These are phyloP conservation scores for Podospora anserina DNA, from an alignment of 495 filamentous ascomycete species.

Conservation along the genomic window DNA sequence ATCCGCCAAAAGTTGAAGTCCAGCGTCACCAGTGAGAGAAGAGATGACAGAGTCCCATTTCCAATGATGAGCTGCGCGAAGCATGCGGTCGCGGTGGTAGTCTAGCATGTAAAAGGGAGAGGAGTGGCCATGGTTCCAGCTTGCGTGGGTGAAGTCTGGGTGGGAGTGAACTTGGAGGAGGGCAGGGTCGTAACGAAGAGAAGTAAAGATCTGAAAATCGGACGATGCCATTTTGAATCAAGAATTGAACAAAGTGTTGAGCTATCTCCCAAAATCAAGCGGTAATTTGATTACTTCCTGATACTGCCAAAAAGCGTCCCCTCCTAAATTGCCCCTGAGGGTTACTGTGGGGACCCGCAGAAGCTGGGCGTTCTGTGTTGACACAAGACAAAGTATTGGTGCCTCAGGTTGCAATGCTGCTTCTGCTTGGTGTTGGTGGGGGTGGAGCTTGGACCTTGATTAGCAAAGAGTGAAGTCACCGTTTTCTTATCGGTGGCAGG, in stretches of 20 bases:
- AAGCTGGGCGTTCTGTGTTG: not conserved
- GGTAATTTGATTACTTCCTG: too few relatives aligned
- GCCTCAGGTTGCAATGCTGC: not conserved
- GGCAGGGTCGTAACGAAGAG: conserved; percentile 70
- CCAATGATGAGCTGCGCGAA: conserved; percentile 69
- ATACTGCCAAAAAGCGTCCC: too few relatives aligned
- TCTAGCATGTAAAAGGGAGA: conserved; percentile 81
- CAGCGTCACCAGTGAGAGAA: conserved; percentile 42
- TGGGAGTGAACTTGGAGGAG: conserved; percentile 45
- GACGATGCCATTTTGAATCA: not conserved
- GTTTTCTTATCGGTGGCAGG: not conserved
- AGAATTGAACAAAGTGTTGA: not conserved
- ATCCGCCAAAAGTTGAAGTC: conserved; percentile 35
- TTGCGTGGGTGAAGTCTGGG: conserved; percentile 30
- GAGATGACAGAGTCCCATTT: conserved; percentile 51
- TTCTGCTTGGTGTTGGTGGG: not conserved
- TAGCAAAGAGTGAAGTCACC: conserved; percentile 1
- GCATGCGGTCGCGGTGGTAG: conserved; percentile 76
- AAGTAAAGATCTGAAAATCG: conserved; percentile 63
- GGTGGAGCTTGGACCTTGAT: not conserved
- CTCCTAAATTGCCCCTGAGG: not conserved
- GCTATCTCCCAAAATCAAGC: not conserved
- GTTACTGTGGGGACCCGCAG: not conserved
- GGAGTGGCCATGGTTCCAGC: conserved; percentile 44
- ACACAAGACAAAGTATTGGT: not conserved